phyloP scores from a whole-genome alignment of 2,329 filamentous ascomycete genomes.

The Xylaria digitata region DNA sequence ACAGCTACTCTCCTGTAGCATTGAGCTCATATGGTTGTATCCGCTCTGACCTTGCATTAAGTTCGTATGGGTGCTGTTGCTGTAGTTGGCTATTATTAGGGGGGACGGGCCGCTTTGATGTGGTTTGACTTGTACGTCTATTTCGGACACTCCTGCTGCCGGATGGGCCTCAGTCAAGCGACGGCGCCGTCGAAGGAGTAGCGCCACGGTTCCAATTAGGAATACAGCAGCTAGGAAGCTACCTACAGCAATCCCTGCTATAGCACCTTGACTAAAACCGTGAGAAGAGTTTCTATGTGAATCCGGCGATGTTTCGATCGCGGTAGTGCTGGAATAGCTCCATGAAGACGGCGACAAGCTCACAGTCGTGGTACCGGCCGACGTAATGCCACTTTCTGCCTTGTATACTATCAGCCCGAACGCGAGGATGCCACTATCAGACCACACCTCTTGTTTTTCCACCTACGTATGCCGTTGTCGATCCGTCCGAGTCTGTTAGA shows the following conservation, averaged over 20 bases:
- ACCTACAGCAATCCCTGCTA: neutral
- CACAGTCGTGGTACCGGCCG: neutral
- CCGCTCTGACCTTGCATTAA: neutral
- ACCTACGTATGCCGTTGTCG: no score
- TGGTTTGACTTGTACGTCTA: neutral
- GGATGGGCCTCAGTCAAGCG: neutral
- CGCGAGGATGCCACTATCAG: slow-evolving; percentile 4
- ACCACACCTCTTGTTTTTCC: no score
- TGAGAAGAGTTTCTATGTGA: neutral
- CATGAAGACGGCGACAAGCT: neutral
- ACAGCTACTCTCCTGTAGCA: neutral
- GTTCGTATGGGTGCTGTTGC: slow-evolving; percentile 3
- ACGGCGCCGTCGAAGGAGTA: neutral
- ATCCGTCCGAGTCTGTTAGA: no score
- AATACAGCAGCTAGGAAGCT: neutral
- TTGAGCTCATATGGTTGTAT: neutral
- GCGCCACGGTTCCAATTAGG: neutral
- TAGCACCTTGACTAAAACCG: neutral
- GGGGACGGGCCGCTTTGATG: neutral
- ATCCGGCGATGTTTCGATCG: neutral
- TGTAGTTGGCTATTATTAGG: neutral
- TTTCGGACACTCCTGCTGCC: neutral
- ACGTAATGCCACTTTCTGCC: neutral
- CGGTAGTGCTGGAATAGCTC: neutral
- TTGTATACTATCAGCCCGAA: neutral